phyloP scores from a whole-genome alignment of 805 yeast genomes.

The Wickerhamiella australiensis region DNA sequence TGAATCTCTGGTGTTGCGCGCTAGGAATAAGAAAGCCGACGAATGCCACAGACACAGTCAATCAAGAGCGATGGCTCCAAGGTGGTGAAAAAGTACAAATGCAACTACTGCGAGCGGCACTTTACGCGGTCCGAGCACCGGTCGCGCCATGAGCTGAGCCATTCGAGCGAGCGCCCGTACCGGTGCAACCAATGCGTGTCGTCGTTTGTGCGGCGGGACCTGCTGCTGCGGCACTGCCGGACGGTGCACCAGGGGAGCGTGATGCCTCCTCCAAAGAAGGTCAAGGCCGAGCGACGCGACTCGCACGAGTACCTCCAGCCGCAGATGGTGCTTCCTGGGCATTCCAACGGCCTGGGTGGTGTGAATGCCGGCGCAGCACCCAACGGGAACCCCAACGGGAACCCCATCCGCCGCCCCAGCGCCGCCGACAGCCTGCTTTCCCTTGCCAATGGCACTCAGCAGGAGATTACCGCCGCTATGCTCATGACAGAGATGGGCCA shows the following conservation, averaged over 20 bases:
- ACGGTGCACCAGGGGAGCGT: constrained; percentile 48
- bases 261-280: constrained; percentile 2
- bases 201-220: constrained; percentile 65
- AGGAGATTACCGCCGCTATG: constrained; percentile 16
- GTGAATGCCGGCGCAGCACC: not conserved
- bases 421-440: constrained; percentile 7
- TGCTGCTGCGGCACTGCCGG: constrained; percentile 62
- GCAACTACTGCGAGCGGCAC: constrained; percentile 69
- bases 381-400: not conserved
- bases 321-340: not conserved
- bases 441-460: constrained; percentile 8
- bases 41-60: constrained; percentile 4
- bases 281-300: not conserved
- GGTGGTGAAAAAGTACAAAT: constrained; percentile 54
- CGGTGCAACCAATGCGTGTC: constrained; percentile 58
- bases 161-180: constrained; percentile 71
- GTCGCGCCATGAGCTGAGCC: constrained; percentile 67
- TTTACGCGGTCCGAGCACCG: constrained; percentile 72
- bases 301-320: not conserved
- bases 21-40: not conserved
- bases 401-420: constrained; percentile 3
- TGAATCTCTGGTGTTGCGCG: not conserved
- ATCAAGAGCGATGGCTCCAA: constrained; percentile 9
- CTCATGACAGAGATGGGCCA: constrained; percentile 12
- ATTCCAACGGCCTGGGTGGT: not conserved